phyloP scores from a whole-genome alignment of 805 yeast species.

The Candida piceae region DNA sequence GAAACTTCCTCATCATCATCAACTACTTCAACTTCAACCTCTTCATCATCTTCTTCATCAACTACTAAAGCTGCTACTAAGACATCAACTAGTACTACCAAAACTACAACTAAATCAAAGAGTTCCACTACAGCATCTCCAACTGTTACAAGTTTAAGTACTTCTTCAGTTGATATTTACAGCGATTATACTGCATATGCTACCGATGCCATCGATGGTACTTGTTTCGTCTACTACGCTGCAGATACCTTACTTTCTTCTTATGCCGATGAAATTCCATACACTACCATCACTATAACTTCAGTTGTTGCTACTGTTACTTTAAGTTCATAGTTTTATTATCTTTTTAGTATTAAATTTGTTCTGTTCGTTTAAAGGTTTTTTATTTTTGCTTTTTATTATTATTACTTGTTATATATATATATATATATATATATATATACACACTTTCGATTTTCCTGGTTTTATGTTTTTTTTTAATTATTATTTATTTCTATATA shows the following conservation, averaged over 20 bases:
- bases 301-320: constrained; percentile 32
- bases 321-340: no score
- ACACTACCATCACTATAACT: constrained; percentile 31
- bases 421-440: no score
- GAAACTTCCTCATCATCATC: constrained; percentile 2
- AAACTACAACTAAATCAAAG: constrained; percentile 9
- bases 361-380: neutral
- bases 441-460: neutral
- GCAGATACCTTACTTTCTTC: constrained; percentile 24
- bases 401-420: neutral
- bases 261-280: constrained; percentile 24
- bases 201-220: constrained; percentile 28
- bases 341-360: no score
- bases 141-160: constrained; percentile 3
- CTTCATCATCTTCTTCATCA: constrained; percentile 22
- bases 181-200: constrained; percentile 26
- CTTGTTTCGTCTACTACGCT: constrained; percentile 33
- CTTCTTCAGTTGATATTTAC: constrained; percentile 5
- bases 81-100: neutral
- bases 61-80: constrained; percentile 6
- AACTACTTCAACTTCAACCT: constrained; percentile 32
- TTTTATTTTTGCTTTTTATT: neutral
- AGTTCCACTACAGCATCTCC: constrained; percentile 5
- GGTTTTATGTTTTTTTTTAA: neutral
- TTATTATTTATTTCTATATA: no score